Base-by-base conservation (phyloP, 2,329 filamentous ascomycete species). In the Fusarium pseudonygamai region DNA sequence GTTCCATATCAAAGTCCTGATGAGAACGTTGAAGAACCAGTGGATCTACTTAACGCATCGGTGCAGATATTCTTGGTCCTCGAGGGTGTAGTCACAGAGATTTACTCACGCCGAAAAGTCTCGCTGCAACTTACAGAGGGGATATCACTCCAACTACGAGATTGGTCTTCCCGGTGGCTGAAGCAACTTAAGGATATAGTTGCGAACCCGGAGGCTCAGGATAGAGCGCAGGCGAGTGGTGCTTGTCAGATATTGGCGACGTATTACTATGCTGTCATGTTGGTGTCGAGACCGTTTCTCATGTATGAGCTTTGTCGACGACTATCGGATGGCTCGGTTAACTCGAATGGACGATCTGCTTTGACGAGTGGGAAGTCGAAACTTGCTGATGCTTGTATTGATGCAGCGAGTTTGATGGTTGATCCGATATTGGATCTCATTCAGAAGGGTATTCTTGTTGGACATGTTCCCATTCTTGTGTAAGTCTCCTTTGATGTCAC, bases 181-280 rank as follows among this genome's bases (percentile, higher is more conserved):
- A 79, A 83, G 46, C 79, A 77, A 3, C 78, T 89, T 2, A 86
- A 85, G 55, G 79, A 80, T 6, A 78, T 82, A 13, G 74, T 86
- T 40, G 75, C 49, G 2, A 66, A 72, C 36, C 76, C 24, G 6
- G 47, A 74, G 24, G 46, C n/a, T 0, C 53, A 76, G 8, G 64
- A 77, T 7, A 68, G 81, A 18, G 78, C 79, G 1, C 80, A 82
- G 60, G 77, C 82, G 1, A 82, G 83, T 13, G 87, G 87, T 2
- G 86, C 87, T 0, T 87, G 86, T 34, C 86, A 88, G 75, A 84
- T 87, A 1, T 75, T 89, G 13, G 82, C 85, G 1, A 85, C 86
- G 4, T 89, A 89, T 62, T 88, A 88, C 76, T 89, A 89, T 65
- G 85, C 86, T 2, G 87, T 89, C n/a, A 89, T 89, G 81, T 81